These are phyloP conservation scores for Suillus alpinus DNA, from an alignment of 768 basidiomycete species.

Conservation along the genomic window DNA sequence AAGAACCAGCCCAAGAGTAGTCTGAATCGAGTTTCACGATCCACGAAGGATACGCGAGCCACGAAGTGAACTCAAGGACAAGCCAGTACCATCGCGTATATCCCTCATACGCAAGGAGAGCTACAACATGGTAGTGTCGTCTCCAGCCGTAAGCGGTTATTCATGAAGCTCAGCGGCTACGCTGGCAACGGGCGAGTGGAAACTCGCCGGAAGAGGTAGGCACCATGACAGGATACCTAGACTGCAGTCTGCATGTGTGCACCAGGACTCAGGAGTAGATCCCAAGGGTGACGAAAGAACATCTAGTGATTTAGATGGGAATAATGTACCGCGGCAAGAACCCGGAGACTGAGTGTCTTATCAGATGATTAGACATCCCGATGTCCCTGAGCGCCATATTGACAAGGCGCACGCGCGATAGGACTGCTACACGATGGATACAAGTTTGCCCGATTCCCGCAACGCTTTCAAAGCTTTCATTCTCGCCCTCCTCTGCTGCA, in stretches of 20 bases:
- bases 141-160: not conserved
- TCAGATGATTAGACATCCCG: not conserved
- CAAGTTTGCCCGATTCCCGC: constrained; percentile 46
- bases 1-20: constrained; percentile 13
- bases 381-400: not conserved
- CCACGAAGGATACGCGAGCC: constrained; percentile 10
- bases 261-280: not conserved
- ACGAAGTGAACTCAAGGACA: constrained; percentile 15
- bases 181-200: not conserved
- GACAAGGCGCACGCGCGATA: constrained; percentile 2
- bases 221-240: not conserved
- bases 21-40: constrained; percentile 16
- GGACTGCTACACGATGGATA: constrained; percentile 4
- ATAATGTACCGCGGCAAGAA: not conserved
- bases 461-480: constrained; percentile 49
- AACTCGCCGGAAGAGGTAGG: not conserved
- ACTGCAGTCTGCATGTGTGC: constrained; percentile 2
- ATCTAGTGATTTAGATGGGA: not conserved
- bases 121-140: not conserved
- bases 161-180: not conserved
- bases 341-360: not conserved
- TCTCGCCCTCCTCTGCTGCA: constrained; percentile 30
- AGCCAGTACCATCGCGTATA: not conserved
- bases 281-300: not conserved
- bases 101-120: constrained; percentile 5